Evolutionary conservation across 495 filamentous ascomycete species (phyloP).

Genomic region (Talaromyces wortmannii): DNA sequence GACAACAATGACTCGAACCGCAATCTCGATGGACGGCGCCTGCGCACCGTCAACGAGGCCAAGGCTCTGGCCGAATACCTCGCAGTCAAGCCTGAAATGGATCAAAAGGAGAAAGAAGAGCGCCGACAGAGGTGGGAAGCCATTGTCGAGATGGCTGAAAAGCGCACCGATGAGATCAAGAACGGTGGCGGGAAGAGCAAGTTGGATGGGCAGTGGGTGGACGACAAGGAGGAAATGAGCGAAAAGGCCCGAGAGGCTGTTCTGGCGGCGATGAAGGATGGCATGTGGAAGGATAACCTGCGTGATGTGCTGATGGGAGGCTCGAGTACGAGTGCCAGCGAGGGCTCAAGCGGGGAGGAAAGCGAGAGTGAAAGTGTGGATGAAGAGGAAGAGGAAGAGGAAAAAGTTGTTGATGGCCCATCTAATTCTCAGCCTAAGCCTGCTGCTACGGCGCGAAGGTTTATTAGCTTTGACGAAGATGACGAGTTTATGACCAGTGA

Average conservation of each 20-base stretch:
- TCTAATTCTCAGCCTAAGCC: conserved; percentile 23
- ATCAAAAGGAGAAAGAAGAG: conserved; percentile 81
- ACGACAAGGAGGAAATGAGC: conserved; percentile 78
- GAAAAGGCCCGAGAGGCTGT: conserved; percentile 84
- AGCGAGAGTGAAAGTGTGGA: conserved; percentile 37
- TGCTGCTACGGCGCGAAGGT: conserved; percentile 36
- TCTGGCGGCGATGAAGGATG: conserved; percentile 63
- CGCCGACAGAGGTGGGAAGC: conserved; percentile 73
- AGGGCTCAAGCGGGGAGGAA: conserved; percentile 36
- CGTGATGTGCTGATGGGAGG: conserved; percentile 33
- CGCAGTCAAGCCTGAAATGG: conserved; percentile 95
- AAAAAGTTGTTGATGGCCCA: conserved; percentile 14
- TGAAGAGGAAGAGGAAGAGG: conserved; percentile 34
- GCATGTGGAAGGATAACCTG: conserved; percentile 43
- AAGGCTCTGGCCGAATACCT: conserved; percentile 93
- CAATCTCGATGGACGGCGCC: conserved; percentile 84
- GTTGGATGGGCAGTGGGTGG: conserved; percentile 87
- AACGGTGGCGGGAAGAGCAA: conserved; percentile 58
- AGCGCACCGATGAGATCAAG: conserved; percentile 70
- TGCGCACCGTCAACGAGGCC: conserved; percentile 89
- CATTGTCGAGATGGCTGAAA: conserved; percentile 76
- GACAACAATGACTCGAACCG: conserved; percentile 83
- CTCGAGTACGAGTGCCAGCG: conserved; percentile 45
- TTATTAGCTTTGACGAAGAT: conserved; percentile 86
- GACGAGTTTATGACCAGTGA: conserved; percentile 83